Evolutionary conservation across 768 basidiomycete genomes (phyloP), one percentile per base, ranked within the genome.

Genomic region (Russula abietina): DNA sequence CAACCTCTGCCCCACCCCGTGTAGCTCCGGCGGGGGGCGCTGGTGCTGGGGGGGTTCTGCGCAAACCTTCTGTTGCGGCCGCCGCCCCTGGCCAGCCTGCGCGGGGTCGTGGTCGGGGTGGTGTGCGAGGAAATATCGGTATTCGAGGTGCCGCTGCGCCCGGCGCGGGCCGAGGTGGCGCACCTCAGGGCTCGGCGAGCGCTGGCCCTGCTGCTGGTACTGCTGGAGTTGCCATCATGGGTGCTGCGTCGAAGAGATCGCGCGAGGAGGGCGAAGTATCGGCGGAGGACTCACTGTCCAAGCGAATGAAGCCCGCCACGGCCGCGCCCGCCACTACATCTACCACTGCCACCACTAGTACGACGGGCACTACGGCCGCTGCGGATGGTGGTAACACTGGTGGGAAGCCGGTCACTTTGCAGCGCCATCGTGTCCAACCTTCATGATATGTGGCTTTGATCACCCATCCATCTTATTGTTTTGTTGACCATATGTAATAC

Each of bases 381-480:
- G 58, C 17, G 9, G 62, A 45, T 3, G 43, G 46, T 17, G 26
- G 19, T 24, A 60, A 54, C 30, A n/a, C 53, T n/a, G 57, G 64
- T 16, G 58, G 64, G 33, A 67, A 67, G 55, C 66, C 66, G 1
- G 39, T 68, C 26, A 59, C 61, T 4, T 43, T 65, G 38, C 69
- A 62, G 36, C 62, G 58, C 10, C 62, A 61, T 54, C 64, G 55
- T 59, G 66, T 61, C 22, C 58, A 78, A 70, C 57, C 80, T 64
- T 57, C 71, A 70, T 60, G 28, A 59, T 17, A 39, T 9, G 9
- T 24, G 17, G 11, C 49, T 38, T 30, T 46, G n/a, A 36, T 28
- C 32, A 48, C 22, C 32, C 17, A 26, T 55, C 17, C 39, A n/a
- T 45, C 33, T 24, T 12, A 14, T 46, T 16, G 50, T 51, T 22